A percentile compares a stretch with the other conserved stretches of the same genome.
phyloP scores from a whole-genome alignment of 2,329 filamentous ascomycete species.

The Cladosporium sp. region DNA sequence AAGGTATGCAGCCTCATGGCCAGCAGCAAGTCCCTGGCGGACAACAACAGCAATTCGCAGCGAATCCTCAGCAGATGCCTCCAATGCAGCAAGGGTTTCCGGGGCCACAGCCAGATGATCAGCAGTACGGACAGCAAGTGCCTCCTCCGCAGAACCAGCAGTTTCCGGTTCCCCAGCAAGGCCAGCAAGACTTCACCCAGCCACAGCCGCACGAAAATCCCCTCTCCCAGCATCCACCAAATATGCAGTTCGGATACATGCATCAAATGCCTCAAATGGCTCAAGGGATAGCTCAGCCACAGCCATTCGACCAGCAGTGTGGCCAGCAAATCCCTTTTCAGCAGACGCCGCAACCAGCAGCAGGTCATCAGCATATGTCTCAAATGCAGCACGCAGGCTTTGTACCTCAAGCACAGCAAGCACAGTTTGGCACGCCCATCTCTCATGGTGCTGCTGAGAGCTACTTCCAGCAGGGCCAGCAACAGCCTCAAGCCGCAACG shows the following conservation, averaged over 20 bases:
- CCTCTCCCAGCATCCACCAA: neutral
- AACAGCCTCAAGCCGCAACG: neutral
- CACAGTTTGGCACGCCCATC: neutral
- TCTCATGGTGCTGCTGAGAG: neutral
- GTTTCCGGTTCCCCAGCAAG: no score
- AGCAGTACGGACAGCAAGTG: no score
- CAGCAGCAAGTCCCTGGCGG: neutral
- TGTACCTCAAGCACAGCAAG: neutral
- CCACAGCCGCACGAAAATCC: neutral
- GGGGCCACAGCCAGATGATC: neutral
- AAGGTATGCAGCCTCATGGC: neutral
- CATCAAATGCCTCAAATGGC: no score
- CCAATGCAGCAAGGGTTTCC: neutral
- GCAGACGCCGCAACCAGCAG: no score
- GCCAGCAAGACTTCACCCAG: neutral
- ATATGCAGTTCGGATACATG: no score
- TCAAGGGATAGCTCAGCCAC: no score
- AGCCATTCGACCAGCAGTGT: no score
- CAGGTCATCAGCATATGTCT: neutral
- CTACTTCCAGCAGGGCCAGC: neutral
- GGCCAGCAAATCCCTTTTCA: no score
- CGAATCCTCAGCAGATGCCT: neutral
- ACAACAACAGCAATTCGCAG: neutral
- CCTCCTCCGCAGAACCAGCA: no score
- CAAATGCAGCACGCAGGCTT: neutral